Conservation (phyloP, 2,329 filamentous ascomycete species). For the Diplodia sapinea region DNA sequence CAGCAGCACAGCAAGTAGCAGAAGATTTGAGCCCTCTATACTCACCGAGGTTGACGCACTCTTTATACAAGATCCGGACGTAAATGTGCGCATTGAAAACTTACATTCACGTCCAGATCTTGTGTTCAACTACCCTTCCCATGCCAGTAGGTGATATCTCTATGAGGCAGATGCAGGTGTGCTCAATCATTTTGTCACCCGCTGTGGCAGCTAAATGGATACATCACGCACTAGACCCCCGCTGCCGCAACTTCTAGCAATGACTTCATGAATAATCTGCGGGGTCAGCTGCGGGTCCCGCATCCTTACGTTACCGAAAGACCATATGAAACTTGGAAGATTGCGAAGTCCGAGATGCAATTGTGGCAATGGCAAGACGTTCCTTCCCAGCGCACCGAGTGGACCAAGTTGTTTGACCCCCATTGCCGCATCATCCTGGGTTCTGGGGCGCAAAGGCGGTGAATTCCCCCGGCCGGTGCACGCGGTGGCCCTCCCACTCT, state of each 20-base stretch:
- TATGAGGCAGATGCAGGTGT: too few relatives aligned
- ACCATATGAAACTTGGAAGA: background rate
- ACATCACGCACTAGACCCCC: background rate
- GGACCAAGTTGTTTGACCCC: background rate
- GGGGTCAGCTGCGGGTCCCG: constrained; percentile 6
- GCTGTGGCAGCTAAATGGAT: background rate
- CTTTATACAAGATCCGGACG: too few relatives aligned
- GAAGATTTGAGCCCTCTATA: too few relatives aligned
- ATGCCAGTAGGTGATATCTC: too few relatives aligned
- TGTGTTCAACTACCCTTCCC: too few relatives aligned
- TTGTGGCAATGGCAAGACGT: background rate
- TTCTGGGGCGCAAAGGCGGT: constrained; percentile 18
- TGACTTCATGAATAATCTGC: constrained; percentile 22
- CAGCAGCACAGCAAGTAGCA: background rate
- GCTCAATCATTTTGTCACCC: too few relatives aligned
- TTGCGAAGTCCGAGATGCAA: background rate
- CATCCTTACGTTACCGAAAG: background rate
- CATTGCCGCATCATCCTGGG: constrained; percentile 9
- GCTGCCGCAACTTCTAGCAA: background rate
- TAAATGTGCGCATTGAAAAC: too few relatives aligned
- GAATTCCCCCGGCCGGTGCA: constrained; percentile 9
- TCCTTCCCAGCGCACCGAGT: background rate
- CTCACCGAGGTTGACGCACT: too few relatives aligned
- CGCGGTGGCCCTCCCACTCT: constrained; percentile 17
- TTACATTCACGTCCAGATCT: too few relatives aligned